These are phyloP conservation scores for Amanita rubescens DNA, from an alignment of 768 basidiomycete genomes.

Conservation along the genomic window DNA sequence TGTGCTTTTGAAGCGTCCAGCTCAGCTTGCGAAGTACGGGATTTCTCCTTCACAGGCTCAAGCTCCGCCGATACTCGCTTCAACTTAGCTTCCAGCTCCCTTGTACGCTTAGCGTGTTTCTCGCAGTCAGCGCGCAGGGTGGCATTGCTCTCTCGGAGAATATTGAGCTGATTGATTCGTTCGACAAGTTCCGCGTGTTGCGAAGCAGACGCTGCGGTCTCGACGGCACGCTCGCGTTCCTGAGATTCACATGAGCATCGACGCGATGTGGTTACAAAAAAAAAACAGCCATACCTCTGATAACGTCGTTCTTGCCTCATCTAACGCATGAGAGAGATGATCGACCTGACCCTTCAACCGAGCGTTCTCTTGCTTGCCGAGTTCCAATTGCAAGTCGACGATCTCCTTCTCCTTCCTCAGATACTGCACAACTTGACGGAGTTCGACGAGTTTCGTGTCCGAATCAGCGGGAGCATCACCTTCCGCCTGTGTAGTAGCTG, in stretches of 20 bases:
- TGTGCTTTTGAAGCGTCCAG: conserved; percentile 64
- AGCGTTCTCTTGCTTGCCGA: conserved; percentile 67
- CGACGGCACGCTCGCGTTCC: conserved; percentile 77
- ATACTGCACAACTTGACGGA: conserved; percentile 74
- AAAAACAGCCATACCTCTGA: conserved; percentile 44
- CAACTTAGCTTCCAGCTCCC: conserved; percentile 60
- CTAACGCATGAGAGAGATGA: conserved; percentile 57
- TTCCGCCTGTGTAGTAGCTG: conserved; percentile 33
- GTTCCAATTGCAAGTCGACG: conserved; percentile 79
- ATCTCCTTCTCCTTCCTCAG: conserved; percentile 90
- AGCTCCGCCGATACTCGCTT: conserved; percentile 52
- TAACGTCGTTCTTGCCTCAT: conserved; percentile 62
- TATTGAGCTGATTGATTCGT: conserved; percentile 79
- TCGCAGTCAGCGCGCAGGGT: conserved; percentile 77
- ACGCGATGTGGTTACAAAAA: conserved; percentile 4
- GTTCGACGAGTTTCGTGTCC: conserved; percentile 61
- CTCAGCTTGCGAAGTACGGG: conserved; percentile 61
- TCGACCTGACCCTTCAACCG: conserved; percentile 73
- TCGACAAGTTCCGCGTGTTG: conserved; percentile 83
- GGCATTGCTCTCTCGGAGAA: conserved; percentile 83
- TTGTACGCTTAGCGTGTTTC: conserved; percentile 56
- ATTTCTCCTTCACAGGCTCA: conserved; percentile 68
- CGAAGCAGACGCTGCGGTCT: conserved; percentile 61
- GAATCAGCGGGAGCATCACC: conserved; percentile 40
- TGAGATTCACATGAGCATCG: conserved; percentile 19